phyloP scores from a whole-genome alignment of 1,284 basidiomycete genomes.

The Austroboletus niveus region DNA sequence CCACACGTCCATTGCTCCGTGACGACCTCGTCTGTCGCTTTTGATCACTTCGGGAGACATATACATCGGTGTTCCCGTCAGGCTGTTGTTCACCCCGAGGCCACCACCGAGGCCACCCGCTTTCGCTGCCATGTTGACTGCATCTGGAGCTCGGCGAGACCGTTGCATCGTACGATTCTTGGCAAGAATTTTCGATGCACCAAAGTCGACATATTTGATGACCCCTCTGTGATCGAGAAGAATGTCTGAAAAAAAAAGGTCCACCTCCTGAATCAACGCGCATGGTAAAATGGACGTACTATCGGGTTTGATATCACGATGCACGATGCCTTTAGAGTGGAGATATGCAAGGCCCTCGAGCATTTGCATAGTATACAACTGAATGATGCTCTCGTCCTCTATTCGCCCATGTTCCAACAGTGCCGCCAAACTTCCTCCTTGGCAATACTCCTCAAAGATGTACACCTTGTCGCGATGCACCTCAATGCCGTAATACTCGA shows the following conservation, averaged over 20 bases:
- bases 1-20: constrained; percentile 99
- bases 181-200: constrained; percentile 95
- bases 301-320: constrained; percentile 98
- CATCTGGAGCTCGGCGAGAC: constrained; percentile 53
- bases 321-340: constrained; percentile 90
- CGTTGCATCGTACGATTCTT: constrained; percentile 90
- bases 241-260: constrained; percentile 64
- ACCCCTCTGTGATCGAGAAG: constrained; percentile 91
- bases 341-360: constrained; percentile 92
- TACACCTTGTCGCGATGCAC: constrained; percentile 99
- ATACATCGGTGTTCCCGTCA: constrained; percentile 99
- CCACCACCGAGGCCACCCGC: constrained; percentile 37
- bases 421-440: constrained; percentile 90
- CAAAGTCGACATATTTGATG: constrained; percentile 99
- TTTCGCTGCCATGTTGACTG: constrained; percentile 23
- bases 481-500: constrained; percentile 99
- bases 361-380: constrained; percentile 97
- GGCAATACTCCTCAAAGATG: constrained; percentile 99
- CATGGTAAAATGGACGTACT: constrained; percentile 59
- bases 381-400: constrained; percentile 95
- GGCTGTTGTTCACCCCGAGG: constrained; percentile 64
- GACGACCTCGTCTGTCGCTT: constrained; percentile 79
- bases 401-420: constrained; percentile 93
- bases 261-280: constrained; percentile 9
- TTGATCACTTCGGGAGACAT: constrained; percentile 99